Conservation (phyloP, 2,329 filamentous ascomycete species). For the Diaporthe sp. region DNA sequence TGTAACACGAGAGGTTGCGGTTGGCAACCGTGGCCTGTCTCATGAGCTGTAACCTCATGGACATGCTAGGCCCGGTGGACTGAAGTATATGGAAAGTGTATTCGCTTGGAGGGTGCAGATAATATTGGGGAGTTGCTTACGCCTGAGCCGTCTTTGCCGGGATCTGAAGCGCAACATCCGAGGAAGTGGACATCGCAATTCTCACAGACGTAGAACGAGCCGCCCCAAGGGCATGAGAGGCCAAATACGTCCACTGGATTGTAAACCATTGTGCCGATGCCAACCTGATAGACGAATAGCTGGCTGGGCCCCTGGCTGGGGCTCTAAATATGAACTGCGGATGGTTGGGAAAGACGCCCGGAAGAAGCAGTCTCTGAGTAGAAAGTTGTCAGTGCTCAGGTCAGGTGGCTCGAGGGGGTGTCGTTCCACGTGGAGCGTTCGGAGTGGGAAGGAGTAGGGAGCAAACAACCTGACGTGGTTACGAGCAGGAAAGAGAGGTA, state of each 20-base stretch:
- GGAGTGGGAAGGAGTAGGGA: neutral
- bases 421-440: neutral
- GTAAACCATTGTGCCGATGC: conserved; percentile 12
- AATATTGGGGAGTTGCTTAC: neutral
- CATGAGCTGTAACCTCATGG: neutral
- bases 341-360: neutral
- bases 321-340: neutral
- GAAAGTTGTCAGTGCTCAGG: neutral
- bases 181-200: conserved; percentile 52
- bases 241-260: conserved; percentile 35
- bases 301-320: neutral
- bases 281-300: neutral
- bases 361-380: neutral
- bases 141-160: conserved; percentile 51
- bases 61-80: neutral
- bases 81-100: no score
- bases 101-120: neutral
- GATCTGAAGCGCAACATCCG: conserved; percentile 57
- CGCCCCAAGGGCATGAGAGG: conserved; percentile 48
- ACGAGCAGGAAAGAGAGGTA: neutral
- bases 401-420: neutral
- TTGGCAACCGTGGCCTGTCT: neutral
- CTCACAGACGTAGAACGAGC: conserved; percentile 55
- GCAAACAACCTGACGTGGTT: conserved; percentile 12
- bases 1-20: neutral